These are phyloP conservation scores for Diutina sp. DNA, from an alignment of 1,139 yeast genomes.

Conservation along the genomic window DNA sequence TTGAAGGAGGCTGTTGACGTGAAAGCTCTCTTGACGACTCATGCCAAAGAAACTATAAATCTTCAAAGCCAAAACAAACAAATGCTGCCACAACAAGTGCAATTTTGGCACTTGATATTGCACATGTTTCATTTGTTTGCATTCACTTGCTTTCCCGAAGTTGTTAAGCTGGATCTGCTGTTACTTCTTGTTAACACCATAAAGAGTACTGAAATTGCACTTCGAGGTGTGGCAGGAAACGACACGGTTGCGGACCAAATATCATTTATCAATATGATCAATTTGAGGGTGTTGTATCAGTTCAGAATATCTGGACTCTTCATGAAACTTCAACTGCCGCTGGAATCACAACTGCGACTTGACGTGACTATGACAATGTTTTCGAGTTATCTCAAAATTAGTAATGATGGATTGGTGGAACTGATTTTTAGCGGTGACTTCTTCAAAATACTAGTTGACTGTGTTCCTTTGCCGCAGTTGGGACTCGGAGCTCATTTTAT, in stretches of 20 bases:
- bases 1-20: constrained; percentile 15
- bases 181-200: constrained; percentile 40
- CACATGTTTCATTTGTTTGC: constrained; percentile 26
- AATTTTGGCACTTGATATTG: constrained; percentile 17
- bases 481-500: constrained; percentile 28
- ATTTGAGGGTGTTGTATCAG: constrained; percentile 42
- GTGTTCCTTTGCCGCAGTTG: constrained; percentile 27
- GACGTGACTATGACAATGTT: constrained; percentile 22
- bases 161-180: constrained; percentile 23
- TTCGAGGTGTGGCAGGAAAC: constrained; percentile 38
- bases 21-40: constrained; percentile 14
- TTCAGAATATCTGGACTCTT: constrained; percentile 23
- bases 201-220: constrained; percentile 50
- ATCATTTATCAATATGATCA: constrained; percentile 44
- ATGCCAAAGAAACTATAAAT: constrained; percentile 17
- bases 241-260: constrained; percentile 42
- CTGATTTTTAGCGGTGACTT: constrained; percentile 35
- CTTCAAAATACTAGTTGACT: constrained; percentile 37
- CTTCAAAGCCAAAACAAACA: constrained; percentile 3
- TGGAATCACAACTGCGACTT: neutral
- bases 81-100: constrained; percentile 11
- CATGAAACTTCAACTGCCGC: constrained; percentile 13
- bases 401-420: constrained; percentile 13
- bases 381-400: constrained; percentile 22
- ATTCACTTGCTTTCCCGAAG: constrained; percentile 26